phyloP scores from a whole-genome alignment of 371 early-diverging fungal genomes.

The Apophysomyces ossiformis region DNA sequence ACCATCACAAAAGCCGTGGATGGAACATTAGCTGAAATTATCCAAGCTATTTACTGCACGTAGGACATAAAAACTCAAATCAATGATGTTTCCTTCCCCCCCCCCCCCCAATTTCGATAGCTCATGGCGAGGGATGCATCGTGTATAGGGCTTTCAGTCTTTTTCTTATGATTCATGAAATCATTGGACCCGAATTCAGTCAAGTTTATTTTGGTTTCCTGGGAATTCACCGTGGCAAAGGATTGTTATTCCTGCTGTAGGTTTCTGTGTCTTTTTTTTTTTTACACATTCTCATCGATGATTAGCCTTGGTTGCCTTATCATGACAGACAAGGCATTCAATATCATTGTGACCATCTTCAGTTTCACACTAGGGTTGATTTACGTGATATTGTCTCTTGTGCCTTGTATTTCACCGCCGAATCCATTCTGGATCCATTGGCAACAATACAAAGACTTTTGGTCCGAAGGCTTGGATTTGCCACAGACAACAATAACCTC shows the following conservation, averaged over 20 bases:
- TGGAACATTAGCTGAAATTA: conserved; percentile 40
- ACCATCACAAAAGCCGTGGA: conserved; percentile 40
- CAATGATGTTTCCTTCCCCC: not conserved
- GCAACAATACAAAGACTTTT: conserved; percentile 45
- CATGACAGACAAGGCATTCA: conserved; percentile 36
- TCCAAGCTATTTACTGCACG: conserved; percentile 46
- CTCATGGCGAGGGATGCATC: too few relatives aligned
- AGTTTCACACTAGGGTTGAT: conserved; percentile 38
- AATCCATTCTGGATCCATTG: conserved; percentile 37
- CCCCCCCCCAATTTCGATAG: not conserved
- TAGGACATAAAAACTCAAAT: conserved; percentile 16
- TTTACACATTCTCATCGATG: conserved; percentile 1
- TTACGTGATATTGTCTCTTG: conserved; percentile 39
- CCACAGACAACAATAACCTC: not conserved
- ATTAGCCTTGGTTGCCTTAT: conserved; percentile 44
- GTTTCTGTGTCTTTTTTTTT: conserved; percentile 6
- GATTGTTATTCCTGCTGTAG: conserved; percentile 43
- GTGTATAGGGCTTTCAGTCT: conserved; percentile 26
- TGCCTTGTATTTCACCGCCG: conserved; percentile 34
- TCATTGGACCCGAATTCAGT: conserved; percentile 27
- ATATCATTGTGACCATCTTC: conserved; percentile 44
- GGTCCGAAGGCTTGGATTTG: conserved; percentile 36
- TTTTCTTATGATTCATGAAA: conserved; percentile 35
- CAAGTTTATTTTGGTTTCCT: conserved; percentile 45
- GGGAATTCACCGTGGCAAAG: conserved; percentile 38